These are phyloP conservation scores for Penicillium sp. DNA, from an alignment of 2,329 filamentous ascomycete genomes.

Conservation along the genomic window DNA sequence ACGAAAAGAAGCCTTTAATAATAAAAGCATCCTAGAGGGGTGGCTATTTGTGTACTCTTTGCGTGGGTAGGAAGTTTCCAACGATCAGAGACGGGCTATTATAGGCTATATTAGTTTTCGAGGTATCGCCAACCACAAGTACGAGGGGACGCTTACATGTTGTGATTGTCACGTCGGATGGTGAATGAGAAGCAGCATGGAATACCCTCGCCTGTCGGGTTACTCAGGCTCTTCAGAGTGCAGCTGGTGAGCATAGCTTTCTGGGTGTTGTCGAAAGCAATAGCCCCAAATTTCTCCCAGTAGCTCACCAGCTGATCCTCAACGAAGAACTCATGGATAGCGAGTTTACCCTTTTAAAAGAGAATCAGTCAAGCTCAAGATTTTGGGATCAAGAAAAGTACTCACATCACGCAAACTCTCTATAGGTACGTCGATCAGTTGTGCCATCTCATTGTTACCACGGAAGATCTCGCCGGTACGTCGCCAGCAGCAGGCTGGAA, in stretches of 20 bases:
- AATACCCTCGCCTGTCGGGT: slow-evolving; percentile 73
- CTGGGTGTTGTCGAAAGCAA: slow-evolving; percentile 91
- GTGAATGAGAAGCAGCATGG: slow-evolving; percentile 98
- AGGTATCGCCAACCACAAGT: neutral
- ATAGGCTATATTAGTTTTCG: slow-evolving; percentile 15
- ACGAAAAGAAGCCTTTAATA: neutral
- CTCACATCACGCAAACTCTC: slow-evolving; percentile 88
- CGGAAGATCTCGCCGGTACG: slow-evolving; percentile 96
- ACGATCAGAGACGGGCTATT: slow-evolving; percentile 88
- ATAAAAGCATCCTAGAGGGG: neutral
- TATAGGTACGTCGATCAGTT: slow-evolving; percentile 90
- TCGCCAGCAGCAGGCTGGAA: slow-evolving; percentile 96
- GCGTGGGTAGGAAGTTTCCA: slow-evolving; percentile 93
- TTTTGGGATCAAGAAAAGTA: slow-evolving; percentile 27
- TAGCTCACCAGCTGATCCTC: slow-evolving; percentile 96
- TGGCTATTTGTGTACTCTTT: slow-evolving; percentile 58
- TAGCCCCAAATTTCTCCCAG: slow-evolving; percentile 98
- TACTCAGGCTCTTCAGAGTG: slow-evolving; percentile 80
- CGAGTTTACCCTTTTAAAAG: slow-evolving; percentile 77
- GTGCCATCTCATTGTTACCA: slow-evolving; percentile 98
- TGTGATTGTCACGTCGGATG: slow-evolving; percentile 91
- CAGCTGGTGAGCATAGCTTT: slow-evolving; percentile 96
- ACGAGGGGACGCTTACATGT: slow-evolving; percentile 73
- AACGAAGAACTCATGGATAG: slow-evolving; percentile 92
- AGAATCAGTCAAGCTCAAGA: slow-evolving; percentile 17